These are phyloP conservation scores for Hygrophorus pudorinus DNA, from an alignment of 768 basidiomycete species.

Conservation along the genomic window DNA sequence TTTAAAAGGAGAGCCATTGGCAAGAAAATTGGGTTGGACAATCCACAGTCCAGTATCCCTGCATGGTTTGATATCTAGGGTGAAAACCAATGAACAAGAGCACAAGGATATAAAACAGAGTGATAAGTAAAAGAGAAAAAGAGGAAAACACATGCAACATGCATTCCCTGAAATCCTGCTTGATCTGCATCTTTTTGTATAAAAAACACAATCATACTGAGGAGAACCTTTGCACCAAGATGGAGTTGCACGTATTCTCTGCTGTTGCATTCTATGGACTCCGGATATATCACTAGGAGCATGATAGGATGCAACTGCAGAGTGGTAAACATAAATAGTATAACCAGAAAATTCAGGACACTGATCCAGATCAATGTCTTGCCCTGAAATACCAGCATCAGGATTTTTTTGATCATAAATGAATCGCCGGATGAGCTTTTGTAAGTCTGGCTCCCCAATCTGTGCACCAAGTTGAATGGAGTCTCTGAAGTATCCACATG, in stretches of 20 bases:
- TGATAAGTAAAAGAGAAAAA: constrained; percentile 17
- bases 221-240: constrained; percentile 13
- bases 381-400: constrained; percentile 3
- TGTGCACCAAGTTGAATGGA: no score
- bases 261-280: constrained; percentile 17
- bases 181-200: constrained; percentile 9
- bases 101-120: constrained; percentile 15
- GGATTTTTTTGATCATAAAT: constrained; percentile 17
- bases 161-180: constrained; percentile 14
- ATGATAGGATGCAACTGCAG: constrained; percentile 14
- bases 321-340: constrained; percentile 11
- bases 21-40: constrained; percentile 10
- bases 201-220: constrained; percentile 16
- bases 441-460: no score
- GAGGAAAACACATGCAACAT: constrained; percentile 14
- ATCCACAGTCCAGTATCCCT: constrained; percentile 17
- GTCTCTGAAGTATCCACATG: no score
- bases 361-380: constrained; percentile 9
- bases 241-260: constrained; percentile 15
- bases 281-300: constrained; percentile 22
- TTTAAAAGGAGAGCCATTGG: constrained; percentile 3
- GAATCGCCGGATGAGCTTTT: constrained; percentile 18
- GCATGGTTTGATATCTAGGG: constrained; percentile 10
- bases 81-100: constrained; percentile 19
- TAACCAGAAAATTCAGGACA: constrained; percentile 10